Evolutionary conservation across 129 eudicot genomes (phyloP).

Genomic region (Flaveria ramosissima): DNA sequence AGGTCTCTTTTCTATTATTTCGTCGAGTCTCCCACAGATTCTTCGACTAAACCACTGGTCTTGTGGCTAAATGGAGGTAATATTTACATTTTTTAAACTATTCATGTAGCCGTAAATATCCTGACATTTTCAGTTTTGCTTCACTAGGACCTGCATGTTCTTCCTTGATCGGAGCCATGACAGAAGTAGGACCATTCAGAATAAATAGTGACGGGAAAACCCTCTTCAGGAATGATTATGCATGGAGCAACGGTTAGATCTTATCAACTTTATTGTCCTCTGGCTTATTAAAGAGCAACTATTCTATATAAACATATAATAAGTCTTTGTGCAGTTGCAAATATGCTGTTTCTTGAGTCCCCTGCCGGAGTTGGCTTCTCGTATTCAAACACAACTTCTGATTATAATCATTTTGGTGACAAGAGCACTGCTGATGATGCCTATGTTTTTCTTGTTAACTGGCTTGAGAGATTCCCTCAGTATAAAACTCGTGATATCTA

Average conservation of each 20-base stretch:
- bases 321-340: conserved; percentile 21
- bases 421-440: conserved; percentile 42
- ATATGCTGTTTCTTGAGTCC: conserved; percentile 31
- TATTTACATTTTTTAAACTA: not conserved
- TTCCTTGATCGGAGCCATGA: conserved; percentile 47
- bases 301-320: not conserved
- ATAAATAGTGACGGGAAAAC: conserved; percentile 50
- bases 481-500: conserved; percentile 46
- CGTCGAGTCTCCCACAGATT: conserved; percentile 38
- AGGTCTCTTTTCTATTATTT: conserved; percentile 45
- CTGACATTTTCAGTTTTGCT: too few relatives aligned
- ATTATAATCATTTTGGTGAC: conserved; percentile 34
- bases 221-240: conserved; percentile 42
- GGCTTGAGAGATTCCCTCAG: conserved; percentile 53
- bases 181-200: conserved; percentile 55
- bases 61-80: conserved; percentile 46
- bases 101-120: not conserved
- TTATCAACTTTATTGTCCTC: not conserved
- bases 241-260: conserved; percentile 51
- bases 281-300: too few relatives aligned
- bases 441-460: conserved; percentile 41
- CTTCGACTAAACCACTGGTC: conserved; percentile 36
- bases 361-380: conserved; percentile 14
- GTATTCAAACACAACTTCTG: conserved; percentile 30
- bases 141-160: conserved; percentile 44